Evolutionary conservation across 495 filamentous ascomycete genomes (phyloP).

Genomic region (Aspergillus avenaceus): DNA sequence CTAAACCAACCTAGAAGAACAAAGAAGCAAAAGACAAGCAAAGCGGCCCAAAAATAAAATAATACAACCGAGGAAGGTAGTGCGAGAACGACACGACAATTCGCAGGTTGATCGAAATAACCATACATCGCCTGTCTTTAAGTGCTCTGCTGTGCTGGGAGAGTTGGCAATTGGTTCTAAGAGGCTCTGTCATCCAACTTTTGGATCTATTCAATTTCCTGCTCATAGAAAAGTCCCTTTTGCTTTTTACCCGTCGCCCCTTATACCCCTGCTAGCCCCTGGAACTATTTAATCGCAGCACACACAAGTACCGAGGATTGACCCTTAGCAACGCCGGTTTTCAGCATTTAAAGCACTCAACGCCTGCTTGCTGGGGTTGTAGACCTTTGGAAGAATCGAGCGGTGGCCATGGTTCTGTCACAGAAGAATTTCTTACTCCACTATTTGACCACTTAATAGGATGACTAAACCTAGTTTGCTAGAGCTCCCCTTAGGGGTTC

Average conservation of each 20-base stretch:
- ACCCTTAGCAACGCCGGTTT: neutral
- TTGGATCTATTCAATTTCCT: conserved; percentile 5
- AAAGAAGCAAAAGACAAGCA: conserved; percentile 1
- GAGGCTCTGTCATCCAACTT: conserved; percentile 7
- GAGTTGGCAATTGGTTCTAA: neutral
- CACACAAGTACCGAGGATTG: neutral
- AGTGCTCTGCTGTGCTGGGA: neutral
- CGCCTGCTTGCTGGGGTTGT: conserved; percentile 7
- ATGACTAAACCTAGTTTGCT: conserved; percentile 37
- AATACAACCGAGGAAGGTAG: neutral
- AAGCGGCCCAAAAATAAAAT: neutral
- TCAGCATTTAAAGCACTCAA: neutral
- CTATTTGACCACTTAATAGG: conserved; percentile 14
- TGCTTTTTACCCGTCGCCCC: neutral
- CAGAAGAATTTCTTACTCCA: conserved; percentile 4
- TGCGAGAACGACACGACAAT: neutral
- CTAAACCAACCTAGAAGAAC: conserved; percentile 7
- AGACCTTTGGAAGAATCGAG: neutral
- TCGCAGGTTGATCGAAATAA: neutral
- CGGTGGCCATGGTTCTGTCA: conserved; percentile 21
- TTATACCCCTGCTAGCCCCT: neutral
- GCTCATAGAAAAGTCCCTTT: neutral
- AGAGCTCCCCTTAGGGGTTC: conserved; percentile 39
- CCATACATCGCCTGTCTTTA: neutral
- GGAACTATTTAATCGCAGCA: conserved; percentile 3